Evolutionary conservation across 108 stramenopile genomes (phyloP), one percentile per base, ranked within the genome.

Genomic region (Pseudonitzschia pungens): DNA sequence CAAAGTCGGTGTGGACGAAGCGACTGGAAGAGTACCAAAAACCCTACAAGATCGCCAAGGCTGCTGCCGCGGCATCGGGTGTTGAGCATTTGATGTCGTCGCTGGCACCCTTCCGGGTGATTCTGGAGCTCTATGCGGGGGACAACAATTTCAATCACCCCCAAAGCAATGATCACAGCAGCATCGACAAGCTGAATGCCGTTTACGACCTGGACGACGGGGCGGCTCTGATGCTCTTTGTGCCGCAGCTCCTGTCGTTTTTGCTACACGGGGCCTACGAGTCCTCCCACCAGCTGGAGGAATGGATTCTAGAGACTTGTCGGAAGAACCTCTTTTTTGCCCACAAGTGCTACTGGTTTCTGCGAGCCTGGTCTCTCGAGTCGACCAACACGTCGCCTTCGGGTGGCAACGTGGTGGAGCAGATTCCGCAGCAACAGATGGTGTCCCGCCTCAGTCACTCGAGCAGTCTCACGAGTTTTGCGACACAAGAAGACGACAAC

Each of bases 281-380:
- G 26, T 83, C 86, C 21, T 85, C 91, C 21, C 69, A 77, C 10
- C 70, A 82, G 65, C 65, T 95, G 41, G 94, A 95, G 71, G 77
- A 80, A 27, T 95, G 91, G 90, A 86, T 95, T n/a, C 72, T 95
- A 55, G 78, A 87, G 8, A 86, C 80, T 41, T 95, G 94, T 58
- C 55, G 69, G 4, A 51, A 65, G 53, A 85, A 95, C 72, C 50
- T 92, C 8, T 82, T 85, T 65, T 95, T 95, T 84, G 90, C 92
- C 11, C 94, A 95, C 71, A 80, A 87, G 52, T 92, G 91, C 65
- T 95, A 86, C 69, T 95, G 94, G 94, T 92, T 92, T 68, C 69
- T 95, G 53, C 51, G 91, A 40, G 89, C 90, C 14, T 95, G 94
- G 94, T 88, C 85, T 59, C 78, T 91, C 40, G 82, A 85, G 78